Percentiles rank a stretch among this genome's conserved stretches.
Conservation (phyloP, 805 yeast genomes). For the Cyberlindnera xishuangbannaensis region DNA sequence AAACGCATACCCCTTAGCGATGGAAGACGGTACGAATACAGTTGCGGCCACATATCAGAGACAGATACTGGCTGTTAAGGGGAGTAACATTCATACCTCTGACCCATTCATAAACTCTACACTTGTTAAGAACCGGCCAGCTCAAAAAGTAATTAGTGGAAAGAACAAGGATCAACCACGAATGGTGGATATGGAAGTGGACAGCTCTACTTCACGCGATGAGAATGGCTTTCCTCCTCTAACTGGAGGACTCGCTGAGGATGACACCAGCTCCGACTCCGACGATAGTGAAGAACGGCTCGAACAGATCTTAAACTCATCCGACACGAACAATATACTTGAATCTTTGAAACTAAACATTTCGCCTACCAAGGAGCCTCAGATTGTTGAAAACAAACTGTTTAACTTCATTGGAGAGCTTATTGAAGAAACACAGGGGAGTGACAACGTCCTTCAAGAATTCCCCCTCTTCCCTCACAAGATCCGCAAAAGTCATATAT, state of each 20-base stretch:
- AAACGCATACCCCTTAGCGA: too few species aligned
- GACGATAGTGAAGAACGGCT: conserved; percentile 10
- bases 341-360: conserved; percentile 11
- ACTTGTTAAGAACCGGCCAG: too few species aligned
- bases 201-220: background rate
- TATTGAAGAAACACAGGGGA: too few species aligned
- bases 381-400: background rate
- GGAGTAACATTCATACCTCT: too few species aligned
- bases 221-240: conserved; percentile 1
- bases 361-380: conserved; percentile 4
- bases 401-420: background rate
- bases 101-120: too few species aligned
- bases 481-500: background rate
- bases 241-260: conserved; percentile 2
- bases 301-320: conserved; percentile 12
- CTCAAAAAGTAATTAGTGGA: too few species aligned
- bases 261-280: conserved; percentile 6
- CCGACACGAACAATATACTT: conserved; percentile 13
- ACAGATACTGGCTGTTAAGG: too few species aligned
- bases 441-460: conserved; percentile 10
- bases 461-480: conserved; percentile 14
- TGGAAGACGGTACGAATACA: too few species aligned
- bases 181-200: too few species aligned
- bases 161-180: too few species aligned
- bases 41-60: too few species aligned